phyloP scores from a whole-genome alignment of 2,329 filamentous ascomycete species.

The Pestalotiopsis sp. region DNA sequence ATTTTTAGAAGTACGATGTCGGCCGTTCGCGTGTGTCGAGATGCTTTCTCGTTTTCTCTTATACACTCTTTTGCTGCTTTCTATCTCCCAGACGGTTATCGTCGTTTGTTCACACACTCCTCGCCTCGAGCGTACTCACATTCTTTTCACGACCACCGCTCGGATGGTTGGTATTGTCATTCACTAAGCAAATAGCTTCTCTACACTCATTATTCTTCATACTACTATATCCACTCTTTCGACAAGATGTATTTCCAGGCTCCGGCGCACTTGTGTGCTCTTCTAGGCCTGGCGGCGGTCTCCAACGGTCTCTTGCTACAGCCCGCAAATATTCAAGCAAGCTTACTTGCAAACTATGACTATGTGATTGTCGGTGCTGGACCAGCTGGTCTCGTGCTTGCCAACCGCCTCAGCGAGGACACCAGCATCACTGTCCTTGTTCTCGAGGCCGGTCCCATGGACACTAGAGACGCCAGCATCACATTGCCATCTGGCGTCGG shows the following conservation, averaged over 20 bases:
- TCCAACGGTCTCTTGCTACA: conserved; percentile 4
- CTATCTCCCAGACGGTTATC: neutral
- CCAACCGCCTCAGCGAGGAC: conserved; percentile 20
- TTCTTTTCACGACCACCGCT: neutral
- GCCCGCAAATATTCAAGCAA: neutral
- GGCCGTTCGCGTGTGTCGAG: neutral
- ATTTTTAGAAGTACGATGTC: neutral
- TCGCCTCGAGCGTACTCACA: neutral
- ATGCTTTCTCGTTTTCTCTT: neutral
- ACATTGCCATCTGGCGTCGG: neutral
- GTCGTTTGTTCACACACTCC: neutral
- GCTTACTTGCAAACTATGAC: conserved; percentile 14
- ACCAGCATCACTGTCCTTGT: neutral
- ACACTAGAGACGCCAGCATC: neutral
- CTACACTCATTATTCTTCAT: neutral
- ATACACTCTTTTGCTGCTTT: neutral
- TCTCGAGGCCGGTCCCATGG: conserved; percentile 8
- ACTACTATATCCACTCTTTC: neutral
- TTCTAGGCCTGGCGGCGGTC: neutral
- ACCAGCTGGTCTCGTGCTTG: conserved; percentile 18
- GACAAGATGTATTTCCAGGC: neutral
- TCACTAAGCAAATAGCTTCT: neutral
- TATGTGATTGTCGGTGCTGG: conserved; percentile 21
- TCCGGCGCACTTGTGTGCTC: neutral
- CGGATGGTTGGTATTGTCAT: neutral